Evolutionary conservation across 495 filamentous ascomycete species (phyloP), one percentile per base, ranked within the genome.

Genomic region (Tuber melanosporum): DNA sequence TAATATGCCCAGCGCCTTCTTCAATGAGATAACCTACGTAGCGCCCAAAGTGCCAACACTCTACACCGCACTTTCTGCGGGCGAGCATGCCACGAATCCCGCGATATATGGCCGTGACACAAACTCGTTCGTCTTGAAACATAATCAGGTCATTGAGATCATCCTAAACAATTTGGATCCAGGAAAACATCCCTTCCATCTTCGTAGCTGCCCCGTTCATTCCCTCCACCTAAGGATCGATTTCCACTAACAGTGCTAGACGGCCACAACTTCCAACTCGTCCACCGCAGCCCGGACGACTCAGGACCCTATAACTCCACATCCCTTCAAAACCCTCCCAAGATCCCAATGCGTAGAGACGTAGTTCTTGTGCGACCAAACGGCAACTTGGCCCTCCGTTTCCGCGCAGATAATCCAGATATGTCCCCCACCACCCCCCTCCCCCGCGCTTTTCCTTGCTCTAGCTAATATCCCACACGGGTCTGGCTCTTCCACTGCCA

Each of bases 121-220:
- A 9, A 88, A 95, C 81, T 81, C 91, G 0, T 89, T 90, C 78
- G 85, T 96, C 14, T 87, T 96, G 0, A 85, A 89, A 0, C 88
- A 91, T 71, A 87, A 87, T 70, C 85, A 95, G 41, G 84, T 93
- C 10, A 87, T 96, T 71, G 91, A 97, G 72, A 90, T 97, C 62
- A 85, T 94, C 39, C 82, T 97, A 12, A 95, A 95, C 88, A 97
- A 95, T 82, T 81, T 87, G 19, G 92, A 94, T 78, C 81, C 87
- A 0, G 91, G 91, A 70, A 89, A 87, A 26, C 93, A 97, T 83
- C 94, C 94, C 0, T 95, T 95, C 88, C 93, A 97, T 86, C 86
- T 96, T 3, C 93, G 78, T 80, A 74, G 75, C 45, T 26, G 20
- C 36, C 9, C 77, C 46, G 2, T 49, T 3, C 43, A 1, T 49